A percentile compares a stretch with the other conserved stretches of the same genome.
Conservation (phyloP, 2,329 filamentous ascomycete genomes). For the Ilyonectria sp. region DNA sequence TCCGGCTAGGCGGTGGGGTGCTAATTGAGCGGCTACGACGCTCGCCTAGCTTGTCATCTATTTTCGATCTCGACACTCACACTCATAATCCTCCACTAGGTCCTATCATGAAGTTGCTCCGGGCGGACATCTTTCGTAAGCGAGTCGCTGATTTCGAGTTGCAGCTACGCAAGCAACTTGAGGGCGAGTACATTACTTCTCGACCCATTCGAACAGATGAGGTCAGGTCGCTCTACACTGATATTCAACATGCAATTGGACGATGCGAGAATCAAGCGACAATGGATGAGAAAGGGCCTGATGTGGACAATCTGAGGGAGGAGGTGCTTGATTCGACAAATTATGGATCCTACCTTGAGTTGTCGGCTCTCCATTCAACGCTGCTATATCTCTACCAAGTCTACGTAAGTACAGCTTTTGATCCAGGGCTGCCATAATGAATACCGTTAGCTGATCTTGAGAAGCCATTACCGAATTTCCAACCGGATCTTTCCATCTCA, state of each 20-base stretch:
- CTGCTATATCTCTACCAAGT: constrained; percentile 31
- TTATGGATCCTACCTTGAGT: constrained; percentile 26
- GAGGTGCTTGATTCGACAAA: constrained; percentile 22
- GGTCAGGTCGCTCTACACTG: constrained; percentile 24
- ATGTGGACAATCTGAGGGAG: neutral
- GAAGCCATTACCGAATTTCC: constrained; percentile 30
- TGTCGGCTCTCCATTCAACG: constrained; percentile 32
- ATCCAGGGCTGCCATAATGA: neutral
- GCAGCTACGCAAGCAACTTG: constrained; percentile 21
- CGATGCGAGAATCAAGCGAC: constrained; percentile 20
- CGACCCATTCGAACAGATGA: constrained; percentile 26
- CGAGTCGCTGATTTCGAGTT: constrained; percentile 30
- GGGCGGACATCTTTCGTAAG: constrained; percentile 29
- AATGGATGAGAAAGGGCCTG: neutral
- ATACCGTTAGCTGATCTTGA: neutral
- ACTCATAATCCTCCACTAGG: neutral
- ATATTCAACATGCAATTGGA: constrained; percentile 30
- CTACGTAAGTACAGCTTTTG: constrained; percentile 24
- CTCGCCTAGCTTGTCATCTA: constrained; percentile 24
- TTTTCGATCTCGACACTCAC: constrained; percentile 22
- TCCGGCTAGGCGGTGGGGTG: constrained; percentile 27
- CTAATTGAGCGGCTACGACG: constrained; percentile 18
- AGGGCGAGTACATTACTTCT: constrained; percentile 16
- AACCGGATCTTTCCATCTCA: constrained; percentile 22
- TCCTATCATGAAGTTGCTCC: constrained; percentile 26